Conservation (phyloP, 2,329 filamentous ascomycete genomes). For the Cladosporium sp. region DNA sequence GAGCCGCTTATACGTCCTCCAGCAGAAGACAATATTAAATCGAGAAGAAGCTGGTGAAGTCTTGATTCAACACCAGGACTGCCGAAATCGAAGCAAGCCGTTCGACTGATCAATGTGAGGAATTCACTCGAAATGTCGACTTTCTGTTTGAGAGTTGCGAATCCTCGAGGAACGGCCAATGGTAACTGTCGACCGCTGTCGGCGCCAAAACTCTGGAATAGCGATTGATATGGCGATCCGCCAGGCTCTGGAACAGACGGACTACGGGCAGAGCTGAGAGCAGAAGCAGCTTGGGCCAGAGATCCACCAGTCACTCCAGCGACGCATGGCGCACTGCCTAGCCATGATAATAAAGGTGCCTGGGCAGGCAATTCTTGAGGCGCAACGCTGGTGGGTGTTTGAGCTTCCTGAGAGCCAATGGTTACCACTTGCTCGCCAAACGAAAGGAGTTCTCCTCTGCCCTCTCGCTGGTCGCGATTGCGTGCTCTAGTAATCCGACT, state of each 20-base stretch:
- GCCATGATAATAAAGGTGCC: slow-evolving; percentile 3
- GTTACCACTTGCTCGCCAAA: neutral
- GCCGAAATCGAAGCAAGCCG: slow-evolving; percentile 31
- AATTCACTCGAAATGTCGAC: slow-evolving; percentile 26
- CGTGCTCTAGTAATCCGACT: slow-evolving; percentile 30
- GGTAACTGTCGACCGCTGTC: slow-evolving; percentile 19
- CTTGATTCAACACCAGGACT: slow-evolving; percentile 28
- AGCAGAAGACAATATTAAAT: slow-evolving; percentile 27
- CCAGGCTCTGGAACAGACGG: neutral
- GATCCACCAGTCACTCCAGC: neutral
- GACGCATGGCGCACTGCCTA: neutral
- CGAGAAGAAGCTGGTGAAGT: slow-evolving; percentile 28
- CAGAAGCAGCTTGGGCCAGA: neutral
- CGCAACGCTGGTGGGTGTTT: neutral
- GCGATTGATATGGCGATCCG: neutral
- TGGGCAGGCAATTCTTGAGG: neutral
- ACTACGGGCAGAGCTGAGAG: neutral
- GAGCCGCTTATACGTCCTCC: slow-evolving; percentile 14
- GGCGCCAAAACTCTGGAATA: neutral
- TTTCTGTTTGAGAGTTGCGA: slow-evolving; percentile 25
- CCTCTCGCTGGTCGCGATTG: slow-evolving; percentile 29
- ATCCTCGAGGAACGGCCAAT: slow-evolving; percentile 31
- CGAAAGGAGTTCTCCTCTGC: neutral
- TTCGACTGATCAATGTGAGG: slow-evolving; percentile 27
- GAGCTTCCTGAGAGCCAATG: neutral